These are phyloP conservation scores for Chlamydomonas applanata DNA, from an alignment of 139 green algal species.

Conservation along the genomic window DNA sequence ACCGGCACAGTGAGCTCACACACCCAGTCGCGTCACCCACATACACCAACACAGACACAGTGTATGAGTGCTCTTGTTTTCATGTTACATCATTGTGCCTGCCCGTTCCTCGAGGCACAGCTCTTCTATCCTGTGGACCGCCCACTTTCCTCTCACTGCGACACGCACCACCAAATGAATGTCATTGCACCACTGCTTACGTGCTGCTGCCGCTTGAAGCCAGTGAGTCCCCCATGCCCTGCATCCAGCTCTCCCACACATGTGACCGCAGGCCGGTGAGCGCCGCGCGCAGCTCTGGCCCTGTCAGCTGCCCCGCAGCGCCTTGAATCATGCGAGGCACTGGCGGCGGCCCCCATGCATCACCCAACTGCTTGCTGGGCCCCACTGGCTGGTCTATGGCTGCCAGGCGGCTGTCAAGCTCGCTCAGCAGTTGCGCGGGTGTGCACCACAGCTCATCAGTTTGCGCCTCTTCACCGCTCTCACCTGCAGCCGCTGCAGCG, in stretches of 20 bases:
- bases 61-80: too few relatives aligned
- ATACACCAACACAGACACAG: too few relatives aligned
- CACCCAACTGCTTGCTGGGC: neutral
- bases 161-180: too few relatives aligned
- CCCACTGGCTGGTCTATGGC: neutral
- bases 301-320: neutral
- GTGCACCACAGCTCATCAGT: slow-evolving; percentile 50
- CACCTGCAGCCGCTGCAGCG: neutral
- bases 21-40: too few relatives aligned
- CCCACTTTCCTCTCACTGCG: too few relatives aligned
- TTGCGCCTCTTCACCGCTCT: neutral
- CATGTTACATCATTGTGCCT: too few relatives aligned
- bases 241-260: neutral
- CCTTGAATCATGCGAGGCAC: neutral
- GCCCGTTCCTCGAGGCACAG: too few relatives aligned
- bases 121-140: too few relatives aligned
- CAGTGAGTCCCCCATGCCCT: too few relatives aligned
- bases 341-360: neutral
- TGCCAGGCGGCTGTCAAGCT: slow-evolving; percentile 28
- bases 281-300: neutral
- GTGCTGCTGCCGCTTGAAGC: too few relatives aligned
- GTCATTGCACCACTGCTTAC: too few relatives aligned
- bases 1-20: too few relatives aligned
- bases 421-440: slow-evolving; percentile 47
- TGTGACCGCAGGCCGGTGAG: neutral